phyloP scores from a whole-genome alignment of 352 stramenopile species.

The Pythium oligandrum region DNA sequence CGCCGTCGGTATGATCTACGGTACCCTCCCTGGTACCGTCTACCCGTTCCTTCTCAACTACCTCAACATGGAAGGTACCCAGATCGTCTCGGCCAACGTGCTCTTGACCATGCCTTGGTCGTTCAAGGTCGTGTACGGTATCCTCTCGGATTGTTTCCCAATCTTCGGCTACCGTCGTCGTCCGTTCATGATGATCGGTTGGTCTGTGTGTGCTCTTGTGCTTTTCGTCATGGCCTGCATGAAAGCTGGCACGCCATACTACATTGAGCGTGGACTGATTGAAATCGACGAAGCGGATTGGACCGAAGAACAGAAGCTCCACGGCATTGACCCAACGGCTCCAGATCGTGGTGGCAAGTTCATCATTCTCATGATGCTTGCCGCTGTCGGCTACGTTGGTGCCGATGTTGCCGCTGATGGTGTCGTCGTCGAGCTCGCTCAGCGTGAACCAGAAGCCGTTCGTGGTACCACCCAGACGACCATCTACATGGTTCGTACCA shows the following conservation, averaged over 20 bases:
- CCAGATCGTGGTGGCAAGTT: slow-evolving; percentile 35
- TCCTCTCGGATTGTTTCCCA: slow-evolving; percentile 42
- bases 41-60: slow-evolving; percentile 55
- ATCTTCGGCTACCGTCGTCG: slow-evolving; percentile 51
- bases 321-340: slow-evolving; percentile 27
- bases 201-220: slow-evolving; percentile 34
- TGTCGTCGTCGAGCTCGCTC: slow-evolving; percentile 50
- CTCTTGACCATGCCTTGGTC: slow-evolving; percentile 49
- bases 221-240: slow-evolving; percentile 41
- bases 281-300: slow-evolving; percentile 22
- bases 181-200: slow-evolving; percentile 50
- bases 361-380: slow-evolving; percentile 52
- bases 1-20: slow-evolving; percentile 40
- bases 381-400: slow-evolving; percentile 46
- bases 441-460: slow-evolving; percentile 46
- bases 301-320: slow-evolving; percentile 17
- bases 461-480: slow-evolving; percentile 47
- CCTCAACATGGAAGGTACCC: slow-evolving; percentile 44
- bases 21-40: slow-evolving; percentile 2
- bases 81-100: slow-evolving; percentile 39
- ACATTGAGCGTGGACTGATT: slow-evolving; percentile 20
- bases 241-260: slow-evolving; percentile 48
- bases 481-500: slow-evolving; percentile 44
- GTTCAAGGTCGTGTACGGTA: slow-evolving; percentile 53
- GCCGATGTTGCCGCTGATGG: slow-evolving; percentile 42